Evolutionary conservation across 2,329 filamentous ascomycete genomes (phyloP).

Genomic region (Tolypocladium endophyticum): DNA sequence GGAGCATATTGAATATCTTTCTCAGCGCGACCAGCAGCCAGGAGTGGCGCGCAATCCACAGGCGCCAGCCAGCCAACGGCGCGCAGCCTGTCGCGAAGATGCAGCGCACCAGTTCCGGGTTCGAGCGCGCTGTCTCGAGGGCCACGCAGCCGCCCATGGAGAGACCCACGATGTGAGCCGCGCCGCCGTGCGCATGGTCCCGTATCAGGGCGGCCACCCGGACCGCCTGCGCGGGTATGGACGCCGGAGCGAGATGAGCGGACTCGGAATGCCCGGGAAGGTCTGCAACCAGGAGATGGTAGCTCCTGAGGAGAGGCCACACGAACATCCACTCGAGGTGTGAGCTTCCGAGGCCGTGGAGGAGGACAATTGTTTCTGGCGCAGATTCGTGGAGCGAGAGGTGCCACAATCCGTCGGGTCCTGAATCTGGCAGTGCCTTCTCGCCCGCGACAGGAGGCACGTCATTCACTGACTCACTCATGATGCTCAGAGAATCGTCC

Average conservation of each 20-base stretch:
- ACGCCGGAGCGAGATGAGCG: conserved; percentile 17
- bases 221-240: conserved; percentile 18
- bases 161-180: conserved; percentile 28
- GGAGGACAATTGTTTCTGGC: conserved; percentile 17
- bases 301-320: conserved; percentile 21
- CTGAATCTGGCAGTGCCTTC: background rate
- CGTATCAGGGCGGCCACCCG: conserved; percentile 24
- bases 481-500: background rate
- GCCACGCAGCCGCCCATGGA: conserved; percentile 28
- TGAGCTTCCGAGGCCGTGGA: conserved; percentile 21
- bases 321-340: conserved; percentile 23
- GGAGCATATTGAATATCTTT: conserved; percentile 15
- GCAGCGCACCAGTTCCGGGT: conserved; percentile 23
- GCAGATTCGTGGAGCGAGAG: conserved; percentile 16
- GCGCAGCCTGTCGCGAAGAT: conserved; percentile 23
- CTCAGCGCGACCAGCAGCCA: conserved; percentile 3
- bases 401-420: conserved; percentile 14
- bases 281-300: conserved; percentile 28
- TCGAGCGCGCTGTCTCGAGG: conserved; percentile 16
- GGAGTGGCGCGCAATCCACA: conserved; percentile 14
- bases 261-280: conserved; percentile 28
- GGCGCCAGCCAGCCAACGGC: conserved; percentile 15
- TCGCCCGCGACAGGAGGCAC: background rate
- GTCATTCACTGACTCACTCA: background rate
- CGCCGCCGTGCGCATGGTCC: conserved; percentile 20